phyloP scores from a whole-genome alignment of 306 rosid species.

The Abrus precatorius region DNA sequence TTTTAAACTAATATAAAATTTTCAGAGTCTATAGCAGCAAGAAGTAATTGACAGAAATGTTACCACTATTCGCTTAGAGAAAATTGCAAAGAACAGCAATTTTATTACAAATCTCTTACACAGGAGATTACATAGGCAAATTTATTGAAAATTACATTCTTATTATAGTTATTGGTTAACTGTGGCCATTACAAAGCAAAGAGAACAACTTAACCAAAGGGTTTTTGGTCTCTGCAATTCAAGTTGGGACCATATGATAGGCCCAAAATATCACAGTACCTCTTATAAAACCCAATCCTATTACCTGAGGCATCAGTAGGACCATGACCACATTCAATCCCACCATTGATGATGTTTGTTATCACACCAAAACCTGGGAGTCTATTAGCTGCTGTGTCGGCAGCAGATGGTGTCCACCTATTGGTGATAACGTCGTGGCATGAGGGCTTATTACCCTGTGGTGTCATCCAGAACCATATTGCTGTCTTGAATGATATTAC shows the following conservation, averaged over 20 bases:
- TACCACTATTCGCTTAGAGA: too few species aligned
- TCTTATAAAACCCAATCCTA: slow-evolving; percentile 45
- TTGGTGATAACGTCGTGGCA: slow-evolving; percentile 63
- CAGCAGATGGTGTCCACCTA: slow-evolving; percentile 56
- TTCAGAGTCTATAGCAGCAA: too few species aligned
- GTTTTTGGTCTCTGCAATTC: slow-evolving; percentile 43
- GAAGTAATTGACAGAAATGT: too few species aligned
- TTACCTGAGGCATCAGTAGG: not conserved
- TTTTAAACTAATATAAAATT: too few species aligned
- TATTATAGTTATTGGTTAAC: not conserved
- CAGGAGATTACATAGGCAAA: not conserved
- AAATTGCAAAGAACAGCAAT: too few species aligned
- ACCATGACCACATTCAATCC: slow-evolving; percentile 43
- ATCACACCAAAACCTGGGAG: slow-evolving; percentile 46
- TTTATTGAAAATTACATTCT: not conserved
- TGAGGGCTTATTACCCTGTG: slow-evolving; percentile 73
- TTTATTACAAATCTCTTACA: not conserved
- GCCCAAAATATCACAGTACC: slow-evolving; percentile 40
- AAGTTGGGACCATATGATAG: slow-evolving; percentile 41
- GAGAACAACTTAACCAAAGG: not conserved
- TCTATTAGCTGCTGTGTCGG: slow-evolving; percentile 49
- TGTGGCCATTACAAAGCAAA: not conserved
- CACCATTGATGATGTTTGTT: slow-evolving; percentile 54
- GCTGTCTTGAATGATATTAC: slow-evolving; percentile 66
- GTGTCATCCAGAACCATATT: slow-evolving; percentile 76